phyloP scores from a whole-genome alignment of 129 eudicot genomes.

The Flaveria robusta region DNA sequence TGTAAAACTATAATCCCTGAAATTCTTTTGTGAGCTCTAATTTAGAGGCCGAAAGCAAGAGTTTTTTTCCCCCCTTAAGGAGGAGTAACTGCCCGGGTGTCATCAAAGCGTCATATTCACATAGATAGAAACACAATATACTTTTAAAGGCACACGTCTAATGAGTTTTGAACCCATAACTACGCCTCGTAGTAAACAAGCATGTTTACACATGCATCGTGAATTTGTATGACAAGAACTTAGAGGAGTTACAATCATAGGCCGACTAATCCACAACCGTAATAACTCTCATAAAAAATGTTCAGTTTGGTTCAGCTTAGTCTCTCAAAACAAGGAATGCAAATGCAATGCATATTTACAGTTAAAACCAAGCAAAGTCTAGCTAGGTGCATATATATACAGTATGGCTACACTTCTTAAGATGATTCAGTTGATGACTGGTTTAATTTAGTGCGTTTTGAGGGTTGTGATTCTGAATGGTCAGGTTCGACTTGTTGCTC shows the following conservation, averaged over 20 bases:
- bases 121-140: background rate
- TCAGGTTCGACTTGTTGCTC: slow-evolving; percentile 30
- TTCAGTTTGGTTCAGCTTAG: background rate
- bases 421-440: slow-evolving; percentile 38
- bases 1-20: too few relatives aligned
- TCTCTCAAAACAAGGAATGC: background rate
- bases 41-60: too few relatives aligned
- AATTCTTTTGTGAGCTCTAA: too few relatives aligned
- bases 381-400: slow-evolving; percentile 20
- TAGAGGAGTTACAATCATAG: background rate
- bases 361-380: slow-evolving; percentile 17
- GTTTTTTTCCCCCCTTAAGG: too few relatives aligned
- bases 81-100: too few relatives aligned
- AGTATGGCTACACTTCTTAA: slow-evolving; percentile 14
- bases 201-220: background rate
- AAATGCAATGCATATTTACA: slow-evolving; percentile 26
- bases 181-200: background rate
- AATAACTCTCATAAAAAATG: background rate
- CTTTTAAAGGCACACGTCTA: background rate
- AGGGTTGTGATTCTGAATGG: slow-evolving; percentile 45
- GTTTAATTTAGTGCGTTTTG: slow-evolving; percentile 58
- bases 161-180: background rate
- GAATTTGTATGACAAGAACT: background rate
- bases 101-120: background rate
- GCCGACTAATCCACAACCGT: background rate